phyloP scores from a whole-genome alignment of 1,284 basidiomycete species.

The Stygiomarasmius scandens region DNA sequence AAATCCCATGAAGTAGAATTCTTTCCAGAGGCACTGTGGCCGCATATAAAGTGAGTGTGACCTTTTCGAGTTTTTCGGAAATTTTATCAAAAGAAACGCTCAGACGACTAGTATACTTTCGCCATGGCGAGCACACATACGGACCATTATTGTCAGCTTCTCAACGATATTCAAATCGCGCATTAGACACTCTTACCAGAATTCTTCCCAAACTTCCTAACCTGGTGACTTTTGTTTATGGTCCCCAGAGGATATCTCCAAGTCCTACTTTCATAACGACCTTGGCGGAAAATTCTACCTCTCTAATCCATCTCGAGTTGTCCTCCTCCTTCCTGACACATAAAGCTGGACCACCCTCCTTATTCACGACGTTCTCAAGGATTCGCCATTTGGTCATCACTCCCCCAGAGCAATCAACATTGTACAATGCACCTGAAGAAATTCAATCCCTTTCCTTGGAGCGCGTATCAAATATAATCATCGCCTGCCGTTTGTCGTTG shows the following conservation, averaged over 20 bases:
- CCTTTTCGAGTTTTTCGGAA: neutral
- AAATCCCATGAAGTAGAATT: conserved; percentile 1
- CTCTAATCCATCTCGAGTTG: conserved; percentile 6
- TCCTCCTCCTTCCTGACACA: conserved; percentile 12
- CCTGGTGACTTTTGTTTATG: conserved; percentile 8
- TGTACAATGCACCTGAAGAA: conserved; percentile 8
- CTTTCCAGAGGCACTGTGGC: conserved; percentile 12
- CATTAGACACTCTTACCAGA: conserved; percentile 1
- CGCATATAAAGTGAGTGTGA: conserved; percentile 8
- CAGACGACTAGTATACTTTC: neutral
- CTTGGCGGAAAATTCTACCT: neutral
- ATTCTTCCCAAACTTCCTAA: conserved; percentile 7
- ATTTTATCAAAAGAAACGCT: neutral
- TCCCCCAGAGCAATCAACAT: conserved; percentile 5
- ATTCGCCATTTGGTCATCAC: conserved; percentile 9
- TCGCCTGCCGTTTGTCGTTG: conserved; percentile 8
- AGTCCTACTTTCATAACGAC: neutral
- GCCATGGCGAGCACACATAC: neutral
- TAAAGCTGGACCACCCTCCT: neutral
- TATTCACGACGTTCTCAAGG: neutral
- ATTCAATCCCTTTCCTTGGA: conserved; percentile 8
- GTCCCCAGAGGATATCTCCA: neutral
- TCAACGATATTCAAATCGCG: neutral
- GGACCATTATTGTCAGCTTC: neutral
- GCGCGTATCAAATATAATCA: conserved; percentile 11